phyloP scores from a whole-genome alignment of 768 basidiomycete species.

The Suillus bovinus region DNA sequence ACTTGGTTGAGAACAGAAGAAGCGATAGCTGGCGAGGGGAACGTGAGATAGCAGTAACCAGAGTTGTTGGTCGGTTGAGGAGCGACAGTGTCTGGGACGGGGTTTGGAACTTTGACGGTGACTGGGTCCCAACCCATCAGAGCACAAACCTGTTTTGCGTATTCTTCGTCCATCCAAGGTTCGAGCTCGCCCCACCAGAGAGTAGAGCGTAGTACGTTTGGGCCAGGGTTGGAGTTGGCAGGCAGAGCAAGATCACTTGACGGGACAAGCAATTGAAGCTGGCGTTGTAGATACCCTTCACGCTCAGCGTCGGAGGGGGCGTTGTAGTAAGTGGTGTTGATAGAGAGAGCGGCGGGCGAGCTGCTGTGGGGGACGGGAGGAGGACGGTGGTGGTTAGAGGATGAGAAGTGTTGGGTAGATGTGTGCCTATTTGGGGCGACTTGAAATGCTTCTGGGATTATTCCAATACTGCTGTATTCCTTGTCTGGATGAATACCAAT shows the following conservation, averaged over 20 bases:
- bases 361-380: constrained; percentile 29
- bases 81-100: constrained; percentile 54
- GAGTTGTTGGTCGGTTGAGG: constrained; percentile 75
- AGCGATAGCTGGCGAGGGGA: constrained; percentile 69
- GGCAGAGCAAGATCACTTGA: constrained; percentile 23
- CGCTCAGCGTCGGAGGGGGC: constrained; percentile 25
- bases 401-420: constrained; percentile 31
- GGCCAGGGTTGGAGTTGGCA: constrained; percentile 28
- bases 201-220: constrained; percentile 50
- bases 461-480: constrained; percentile 32
- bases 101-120: constrained; percentile 70
- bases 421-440: constrained; percentile 36
- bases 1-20: constrained; percentile 71
- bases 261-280: constrained; percentile 16
- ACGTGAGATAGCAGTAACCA: constrained; percentile 87
- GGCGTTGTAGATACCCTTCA: constrained; percentile 16
- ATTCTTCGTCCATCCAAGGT: constrained; percentile 97
- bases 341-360: constrained; percentile 24
- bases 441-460: constrained; percentile 32
- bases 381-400: constrained; percentile 46
- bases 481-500: constrained; percentile 39
- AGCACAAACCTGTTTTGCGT: constrained; percentile 82
- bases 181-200: constrained; percentile 90
- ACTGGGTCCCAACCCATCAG: constrained; percentile 87
- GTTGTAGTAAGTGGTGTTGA: constrained; percentile 19